Conservation (phyloP, 2,329 filamentous ascomycete genomes). For the Pseudocercospora fijiensis region DNA sequence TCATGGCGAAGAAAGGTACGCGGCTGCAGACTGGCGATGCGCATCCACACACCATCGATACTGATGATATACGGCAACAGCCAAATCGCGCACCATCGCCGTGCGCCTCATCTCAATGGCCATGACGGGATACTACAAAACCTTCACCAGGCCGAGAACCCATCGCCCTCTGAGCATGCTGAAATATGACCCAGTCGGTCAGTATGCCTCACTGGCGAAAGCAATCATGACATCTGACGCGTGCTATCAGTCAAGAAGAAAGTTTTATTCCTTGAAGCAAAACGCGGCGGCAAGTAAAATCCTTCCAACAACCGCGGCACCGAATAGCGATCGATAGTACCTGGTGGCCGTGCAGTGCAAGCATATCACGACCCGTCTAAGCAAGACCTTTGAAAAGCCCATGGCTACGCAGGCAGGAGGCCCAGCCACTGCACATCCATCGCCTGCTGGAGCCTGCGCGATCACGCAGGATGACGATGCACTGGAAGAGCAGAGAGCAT, state of each 20-base stretch:
- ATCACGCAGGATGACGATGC: neutral
- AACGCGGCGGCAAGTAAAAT: conserved; percentile 62
- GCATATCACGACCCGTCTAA: neutral
- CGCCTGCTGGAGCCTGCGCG: neutral
- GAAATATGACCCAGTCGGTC: conserved; percentile 97
- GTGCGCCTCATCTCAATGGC: conserved; percentile 98
- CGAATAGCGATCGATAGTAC: neutral
- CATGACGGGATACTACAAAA: conserved; percentile 97
- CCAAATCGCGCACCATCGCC: conserved; percentile 86
- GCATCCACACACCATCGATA: neutral
- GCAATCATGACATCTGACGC: neutral
- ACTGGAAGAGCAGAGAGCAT: neutral
- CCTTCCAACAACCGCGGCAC: neutral
- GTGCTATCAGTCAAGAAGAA: conserved; percentile 74
- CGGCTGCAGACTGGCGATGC: neutral
- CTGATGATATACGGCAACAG: conserved; percentile 47
- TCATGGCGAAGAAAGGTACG: conserved; percentile 38
- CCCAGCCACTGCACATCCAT: neutral
- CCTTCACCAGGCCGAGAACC: conserved; percentile 76
- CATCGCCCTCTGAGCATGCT: conserved; percentile 90
- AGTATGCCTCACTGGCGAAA: conserved; percentile 32
- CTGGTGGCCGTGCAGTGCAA: neutral
- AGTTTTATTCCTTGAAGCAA: conserved; percentile 92
- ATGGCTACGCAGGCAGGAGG: neutral
- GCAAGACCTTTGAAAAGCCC: neutral